Evolutionary conservation across 1,284 basidiomycete species (phyloP).

Genomic region (Malassezia obtusa): DNA sequence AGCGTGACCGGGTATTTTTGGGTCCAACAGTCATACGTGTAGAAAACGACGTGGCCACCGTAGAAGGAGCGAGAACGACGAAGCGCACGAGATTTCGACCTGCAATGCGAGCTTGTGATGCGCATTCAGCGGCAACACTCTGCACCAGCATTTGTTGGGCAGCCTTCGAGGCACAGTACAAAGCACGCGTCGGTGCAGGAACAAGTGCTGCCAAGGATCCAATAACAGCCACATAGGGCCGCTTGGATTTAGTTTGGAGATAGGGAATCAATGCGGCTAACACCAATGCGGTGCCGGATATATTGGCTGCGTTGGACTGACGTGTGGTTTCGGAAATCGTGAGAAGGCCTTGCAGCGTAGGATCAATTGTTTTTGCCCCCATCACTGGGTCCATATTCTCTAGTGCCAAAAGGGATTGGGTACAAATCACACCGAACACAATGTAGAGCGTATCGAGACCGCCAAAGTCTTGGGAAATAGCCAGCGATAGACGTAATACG

Average conservation of each 20-base stretch:
- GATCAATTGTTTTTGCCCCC: slow-evolving; percentile 1
- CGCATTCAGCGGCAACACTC: slow-evolving; percentile 61
- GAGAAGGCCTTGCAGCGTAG: slow-evolving; percentile 38
- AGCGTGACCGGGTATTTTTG: not conserved
- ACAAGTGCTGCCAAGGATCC: slow-evolving; percentile 68
- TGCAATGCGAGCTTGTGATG: slow-evolving; percentile 27
- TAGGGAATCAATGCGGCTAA: slow-evolving; percentile 57
- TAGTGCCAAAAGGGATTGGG: slow-evolving; percentile 63
- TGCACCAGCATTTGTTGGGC: slow-evolving; percentile 68
- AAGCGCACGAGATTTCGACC: slow-evolving; percentile 13
- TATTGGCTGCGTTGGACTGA: slow-evolving; percentile 48
- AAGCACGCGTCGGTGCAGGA: slow-evolving; percentile 69
- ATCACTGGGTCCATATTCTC: slow-evolving; percentile 55
- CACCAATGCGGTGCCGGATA: slow-evolving; percentile 49
- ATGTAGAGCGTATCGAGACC: slow-evolving; percentile 74
- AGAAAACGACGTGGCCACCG: slow-evolving; percentile 23
- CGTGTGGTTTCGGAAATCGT: slow-evolving; percentile 43
- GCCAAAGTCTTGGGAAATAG: slow-evolving; percentile 56
- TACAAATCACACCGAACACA: slow-evolving; percentile 70
- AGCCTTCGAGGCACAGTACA: slow-evolving; percentile 74
- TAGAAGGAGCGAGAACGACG: slow-evolving; percentile 18
- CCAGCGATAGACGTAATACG: slow-evolving; percentile 55
- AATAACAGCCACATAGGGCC: slow-evolving; percentile 66
- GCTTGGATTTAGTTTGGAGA: slow-evolving; percentile 59
- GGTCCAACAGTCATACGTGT: not conserved